phyloP scores from a whole-genome alignment of 176 grass and related monocot genomes.

The Puya raimondii region DNA sequence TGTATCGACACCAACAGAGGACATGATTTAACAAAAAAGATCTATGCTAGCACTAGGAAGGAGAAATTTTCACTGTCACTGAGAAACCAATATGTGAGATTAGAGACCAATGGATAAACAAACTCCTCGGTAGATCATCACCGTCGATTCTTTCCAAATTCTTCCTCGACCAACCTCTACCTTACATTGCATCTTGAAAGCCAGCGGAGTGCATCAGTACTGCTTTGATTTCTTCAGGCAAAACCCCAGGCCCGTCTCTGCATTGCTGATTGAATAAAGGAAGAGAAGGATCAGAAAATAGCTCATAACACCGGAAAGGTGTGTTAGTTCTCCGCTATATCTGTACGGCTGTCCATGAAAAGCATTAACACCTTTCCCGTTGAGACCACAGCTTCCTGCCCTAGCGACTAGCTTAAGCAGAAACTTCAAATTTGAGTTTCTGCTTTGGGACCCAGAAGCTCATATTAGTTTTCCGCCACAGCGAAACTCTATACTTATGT shows the following conservation, averaged over 20 bases:
- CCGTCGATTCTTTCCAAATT: neutral
- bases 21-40: neutral
- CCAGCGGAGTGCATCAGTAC: conserved; percentile 57
- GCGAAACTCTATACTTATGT: too few species aligned
- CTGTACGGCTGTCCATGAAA: too few species aligned
- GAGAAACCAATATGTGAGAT: neutral
- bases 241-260: conserved; percentile 35
- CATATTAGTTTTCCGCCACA: too few species aligned
- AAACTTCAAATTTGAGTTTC: too few species aligned
- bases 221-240: conserved; percentile 73
- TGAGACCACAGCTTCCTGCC: too few species aligned
- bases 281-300: neutral
- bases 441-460: too few species aligned
- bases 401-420: too few species aligned
- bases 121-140: neutral
- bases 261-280: conserved; percentile 41
- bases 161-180: neutral
- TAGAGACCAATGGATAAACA: neutral
- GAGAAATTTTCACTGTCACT: neutral
- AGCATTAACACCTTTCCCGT: too few species aligned
- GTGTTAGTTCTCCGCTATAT: too few species aligned
- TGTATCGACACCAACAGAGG: neutral
- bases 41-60: neutral
- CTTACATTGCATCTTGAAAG: conserved; percentile 30
- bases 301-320: too few species aligned